These are phyloP conservation scores for Xylaria sp. DNA, from an alignment of 2,329 filamentous ascomycete genomes.

Conservation along the genomic window DNA sequence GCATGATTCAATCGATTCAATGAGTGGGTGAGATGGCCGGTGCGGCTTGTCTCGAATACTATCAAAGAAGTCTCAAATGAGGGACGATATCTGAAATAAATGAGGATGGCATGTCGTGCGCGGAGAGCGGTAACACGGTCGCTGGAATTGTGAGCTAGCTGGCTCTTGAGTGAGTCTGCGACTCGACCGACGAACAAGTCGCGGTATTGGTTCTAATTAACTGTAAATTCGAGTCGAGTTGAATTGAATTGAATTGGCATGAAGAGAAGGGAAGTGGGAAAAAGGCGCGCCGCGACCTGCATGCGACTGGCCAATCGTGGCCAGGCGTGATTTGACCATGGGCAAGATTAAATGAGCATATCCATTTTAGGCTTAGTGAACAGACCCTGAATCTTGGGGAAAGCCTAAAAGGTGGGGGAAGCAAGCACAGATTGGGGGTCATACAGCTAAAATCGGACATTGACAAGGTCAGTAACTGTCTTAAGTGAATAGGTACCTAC, in stretches of 20 bases:
- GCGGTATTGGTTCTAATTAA: conserved; percentile 13
- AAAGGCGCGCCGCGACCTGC: conserved; percentile 15
- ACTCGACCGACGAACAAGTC: conserved; percentile 30
- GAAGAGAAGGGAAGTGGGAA: background rate
- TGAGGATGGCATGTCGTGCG: conserved; percentile 32
- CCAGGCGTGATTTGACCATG: conserved; percentile 24
- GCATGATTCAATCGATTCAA: conserved; percentile 31
- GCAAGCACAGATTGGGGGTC: background rate
- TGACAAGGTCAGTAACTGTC: background rate
- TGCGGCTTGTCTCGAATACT: conserved; percentile 23
- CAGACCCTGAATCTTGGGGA: conserved; percentile 14
- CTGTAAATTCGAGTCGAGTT: conserved; percentile 20
- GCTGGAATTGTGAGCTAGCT: conserved; percentile 23
- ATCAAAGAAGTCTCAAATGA: conserved; percentile 20
- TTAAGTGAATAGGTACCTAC: too few species aligned
- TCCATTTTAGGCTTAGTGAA: conserved; percentile 23
- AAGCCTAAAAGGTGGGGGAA: conserved; percentile 26
- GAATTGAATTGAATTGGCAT: conserved; percentile 22
- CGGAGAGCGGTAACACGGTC: background rate
- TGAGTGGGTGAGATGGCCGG: conserved; percentile 36
- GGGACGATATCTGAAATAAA: conserved; percentile 14
- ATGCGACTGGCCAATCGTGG: conserved; percentile 21
- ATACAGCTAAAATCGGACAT: background rate
- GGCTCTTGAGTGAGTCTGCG: conserved; percentile 24
- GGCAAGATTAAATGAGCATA: conserved; percentile 30